Evolutionary conservation across 768 basidiomycete species (phyloP), one percentile per base, ranked within the genome.

Genomic region (Hygrocybe punicea): DNA sequence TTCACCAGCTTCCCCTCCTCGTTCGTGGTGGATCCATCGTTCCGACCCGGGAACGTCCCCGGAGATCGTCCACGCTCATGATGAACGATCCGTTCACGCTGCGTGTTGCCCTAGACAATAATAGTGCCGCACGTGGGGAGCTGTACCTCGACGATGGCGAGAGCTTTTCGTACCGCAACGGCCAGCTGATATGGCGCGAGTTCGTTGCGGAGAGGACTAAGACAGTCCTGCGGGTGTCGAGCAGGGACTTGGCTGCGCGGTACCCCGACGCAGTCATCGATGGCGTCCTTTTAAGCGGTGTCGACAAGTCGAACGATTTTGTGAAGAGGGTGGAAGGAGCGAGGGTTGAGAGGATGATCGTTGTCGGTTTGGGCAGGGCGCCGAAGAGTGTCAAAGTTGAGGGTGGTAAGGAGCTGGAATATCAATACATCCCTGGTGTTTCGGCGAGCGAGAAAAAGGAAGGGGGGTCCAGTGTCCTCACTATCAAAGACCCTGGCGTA

Each of bases 121-220:
- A 75, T 1, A 74, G 76, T 24, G 65, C 61, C 29, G 95, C 95
- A 0, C 68, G 66, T 2, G 97, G 97, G 36, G 91, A 95, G 65
- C 78, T 99, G 36, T 99, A 98, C 72, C 82, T 96, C 55, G 97
- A 99, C 68, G 97, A 98, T 63, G 97, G 97, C 13, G 88, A 87
- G 51, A 83, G 87, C 0, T 98, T 85, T 71, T 74, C 79, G 4
- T 86, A 94, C 71, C 74, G 81, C 57, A 67, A 80, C 6, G 97
- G 97, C 29, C 78, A 93, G 57, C 83, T 91, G 67, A 77, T 97
- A 58, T 95, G 91, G 91, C 85, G 92, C 55, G 76, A 79, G 58
- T 91, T 95, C 65, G 65, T 65, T 23, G 86, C 91, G 23, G 79
- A 76, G 53, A 78, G 79, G 68, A 69, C 70, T 11, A 63, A 65